These are phyloP conservation scores for Pseudonitzschia multiseries DNA, from an alignment of 108 stramenopile genomes.

Conservation along the genomic window DNA sequence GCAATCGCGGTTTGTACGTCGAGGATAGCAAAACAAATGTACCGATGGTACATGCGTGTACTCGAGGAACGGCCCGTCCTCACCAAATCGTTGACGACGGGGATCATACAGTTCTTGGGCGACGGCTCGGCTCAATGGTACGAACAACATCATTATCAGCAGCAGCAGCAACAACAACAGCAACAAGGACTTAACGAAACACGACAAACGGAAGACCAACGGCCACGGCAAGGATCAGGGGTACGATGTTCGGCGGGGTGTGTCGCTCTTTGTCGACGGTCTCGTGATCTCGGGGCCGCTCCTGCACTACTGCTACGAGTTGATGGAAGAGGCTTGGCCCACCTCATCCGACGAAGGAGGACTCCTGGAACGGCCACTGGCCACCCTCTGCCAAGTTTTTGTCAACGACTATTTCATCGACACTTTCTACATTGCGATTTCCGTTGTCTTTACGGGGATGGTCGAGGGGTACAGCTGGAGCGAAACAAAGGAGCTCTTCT, in stretches of 20 bases:
- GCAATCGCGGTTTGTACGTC: too few relatives aligned
- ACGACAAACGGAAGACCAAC: neutral
- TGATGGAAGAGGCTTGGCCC: conserved; percentile 63
- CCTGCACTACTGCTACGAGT: conserved; percentile 69
- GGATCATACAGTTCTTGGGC: conserved; percentile 49
- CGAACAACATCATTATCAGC: conserved; percentile 23
- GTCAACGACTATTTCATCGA: conserved; percentile 60
- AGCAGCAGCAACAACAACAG: conserved; percentile 1
- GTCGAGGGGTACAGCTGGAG: conserved; percentile 49
- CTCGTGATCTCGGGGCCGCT: conserved; percentile 65
- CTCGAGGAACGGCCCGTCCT: conserved; percentile 46
- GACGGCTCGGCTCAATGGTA: conserved; percentile 62
- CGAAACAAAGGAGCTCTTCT: conserved; percentile 37
- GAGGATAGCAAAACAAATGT: too few relatives aligned
- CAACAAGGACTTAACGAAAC: neutral
- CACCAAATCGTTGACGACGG: conserved; percentile 65
- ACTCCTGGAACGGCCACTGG: conserved; percentile 23
- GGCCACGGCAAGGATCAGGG: neutral
- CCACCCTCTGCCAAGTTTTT: conserved; percentile 59
- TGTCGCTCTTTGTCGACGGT: conserved; percentile 50
- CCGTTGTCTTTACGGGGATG: conserved; percentile 52
- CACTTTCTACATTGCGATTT: conserved; percentile 57
- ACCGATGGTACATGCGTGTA: conserved; percentile 34
- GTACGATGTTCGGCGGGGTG: conserved; percentile 58
- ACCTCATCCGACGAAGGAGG: conserved; percentile 8